Percentiles rank a stretch among this genome's conserved stretches.
phyloP scores from a whole-genome alignment of 345 rosid genomes.

The Chamaenerion angustifolium region DNA sequence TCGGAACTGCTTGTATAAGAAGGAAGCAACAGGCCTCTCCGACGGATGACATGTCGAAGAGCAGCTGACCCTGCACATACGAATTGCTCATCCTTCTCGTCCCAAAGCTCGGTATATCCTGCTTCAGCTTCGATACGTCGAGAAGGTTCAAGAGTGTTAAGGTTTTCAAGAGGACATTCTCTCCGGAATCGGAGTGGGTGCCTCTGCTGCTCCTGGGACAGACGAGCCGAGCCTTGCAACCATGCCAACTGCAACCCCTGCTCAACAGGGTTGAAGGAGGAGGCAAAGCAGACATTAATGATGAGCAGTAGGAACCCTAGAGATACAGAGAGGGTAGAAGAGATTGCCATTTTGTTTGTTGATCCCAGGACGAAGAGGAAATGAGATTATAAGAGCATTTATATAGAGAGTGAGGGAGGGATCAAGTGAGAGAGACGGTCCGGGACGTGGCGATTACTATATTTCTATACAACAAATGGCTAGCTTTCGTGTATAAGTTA shows the following conservation, averaged over 20 bases:
- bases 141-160: conserved; percentile 24
- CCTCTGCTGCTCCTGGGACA: conserved; percentile 3
- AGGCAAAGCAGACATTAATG: too few species aligned
- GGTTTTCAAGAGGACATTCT: conserved; percentile 20
- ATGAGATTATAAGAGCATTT: too few species aligned
- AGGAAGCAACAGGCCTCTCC: conserved; percentile 26
- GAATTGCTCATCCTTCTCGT: conserved; percentile 14
- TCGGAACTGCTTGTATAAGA: conserved; percentile 19
- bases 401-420: too few species aligned
- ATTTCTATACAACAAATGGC: too few species aligned
- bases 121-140: conserved; percentile 20
- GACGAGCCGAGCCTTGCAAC: not conserved
- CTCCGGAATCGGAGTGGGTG: conserved; percentile 9
- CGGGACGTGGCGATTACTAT: too few species aligned
- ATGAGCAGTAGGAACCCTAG: too few species aligned
- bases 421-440: too few species aligned
- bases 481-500: too few species aligned
- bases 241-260: conserved; percentile 1
- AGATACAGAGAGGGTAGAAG: too few species aligned
- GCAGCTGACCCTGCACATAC: conserved; percentile 27
- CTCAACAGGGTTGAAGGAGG: not conserved
- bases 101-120: conserved; percentile 32
- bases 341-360: too few species aligned
- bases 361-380: too few species aligned
- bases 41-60: conserved; percentile 21